A percentile compares a stretch with the other conserved stretches of the same genome.
Evolutionary conservation across 192 early-diverging fungal species (phyloP).

Genomic region (Podila minutissima): DNA sequence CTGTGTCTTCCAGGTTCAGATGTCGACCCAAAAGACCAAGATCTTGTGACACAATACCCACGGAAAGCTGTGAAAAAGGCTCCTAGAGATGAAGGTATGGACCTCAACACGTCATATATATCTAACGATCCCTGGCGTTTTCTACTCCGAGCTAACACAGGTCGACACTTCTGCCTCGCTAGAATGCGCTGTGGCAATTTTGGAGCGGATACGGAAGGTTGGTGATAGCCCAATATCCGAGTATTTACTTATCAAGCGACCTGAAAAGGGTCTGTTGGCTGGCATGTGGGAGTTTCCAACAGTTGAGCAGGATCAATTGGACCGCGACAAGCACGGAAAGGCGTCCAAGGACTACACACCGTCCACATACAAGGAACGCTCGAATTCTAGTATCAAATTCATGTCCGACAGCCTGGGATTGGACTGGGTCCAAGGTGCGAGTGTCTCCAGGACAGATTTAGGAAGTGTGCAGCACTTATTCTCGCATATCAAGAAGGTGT

Average conservation of each 20-base stretch:
- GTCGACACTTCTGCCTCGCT: not conserved
- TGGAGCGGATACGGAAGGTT: slow-evolving; percentile 40
- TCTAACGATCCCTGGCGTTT: not conserved
- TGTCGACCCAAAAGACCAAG: slow-evolving; percentile 26
- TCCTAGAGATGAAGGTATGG: slow-evolving; percentile 66
- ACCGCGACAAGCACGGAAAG: slow-evolving; percentile 4
- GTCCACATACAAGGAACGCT: slow-evolving; percentile 27
- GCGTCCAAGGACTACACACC: slow-evolving; percentile 5
- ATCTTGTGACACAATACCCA: slow-evolving; percentile 61
- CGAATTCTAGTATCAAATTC: slow-evolving; percentile 21
- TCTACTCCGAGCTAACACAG: too few species aligned
- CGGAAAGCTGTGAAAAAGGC: slow-evolving; percentile 67
- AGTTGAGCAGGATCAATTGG: slow-evolving; percentile 47
- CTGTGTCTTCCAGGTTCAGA: slow-evolving; percentile 44
- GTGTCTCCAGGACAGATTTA: slow-evolving; percentile 51
- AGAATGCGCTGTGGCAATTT: slow-evolving; percentile 67
- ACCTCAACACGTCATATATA: not conserved
- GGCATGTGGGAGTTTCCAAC: slow-evolving; percentile 83
- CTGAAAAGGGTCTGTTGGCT: slow-evolving; percentile 69
- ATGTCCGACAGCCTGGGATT: slow-evolving; percentile 8
- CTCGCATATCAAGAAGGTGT: slow-evolving; percentile 72
- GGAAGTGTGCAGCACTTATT: slow-evolving; percentile 71
- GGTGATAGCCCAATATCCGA: slow-evolving; percentile 27
- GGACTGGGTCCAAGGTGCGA: slow-evolving; percentile 10
- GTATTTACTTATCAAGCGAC: slow-evolving; percentile 67